Conservation (phyloP, 2,329 filamentous ascomycete genomes). For the Thelonectria rubi region DNA sequence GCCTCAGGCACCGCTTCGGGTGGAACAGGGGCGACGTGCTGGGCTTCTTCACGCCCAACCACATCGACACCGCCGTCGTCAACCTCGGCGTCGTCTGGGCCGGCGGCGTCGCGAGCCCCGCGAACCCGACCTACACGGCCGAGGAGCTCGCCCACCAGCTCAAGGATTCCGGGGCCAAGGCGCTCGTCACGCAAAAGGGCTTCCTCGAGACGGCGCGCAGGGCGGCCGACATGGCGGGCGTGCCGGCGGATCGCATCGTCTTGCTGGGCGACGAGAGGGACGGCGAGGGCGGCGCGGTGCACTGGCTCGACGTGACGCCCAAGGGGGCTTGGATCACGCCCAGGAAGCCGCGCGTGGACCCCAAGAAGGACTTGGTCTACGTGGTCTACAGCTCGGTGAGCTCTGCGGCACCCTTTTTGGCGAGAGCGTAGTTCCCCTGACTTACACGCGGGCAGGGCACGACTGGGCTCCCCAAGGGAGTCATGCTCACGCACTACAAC, state of each 20-base stretch:
- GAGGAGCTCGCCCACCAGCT: slow-evolving; percentile 88
- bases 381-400: slow-evolving; percentile 79
- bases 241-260: slow-evolving; percentile 77
- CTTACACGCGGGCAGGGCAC: slow-evolving; percentile 66
- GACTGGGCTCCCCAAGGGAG: slow-evolving; percentile 90
- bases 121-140: slow-evolving; percentile 86
- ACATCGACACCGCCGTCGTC: slow-evolving; percentile 80
- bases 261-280: slow-evolving; percentile 77
- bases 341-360: slow-evolving; percentile 66
- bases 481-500: slow-evolving; percentile 85
- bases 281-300: slow-evolving; percentile 66
- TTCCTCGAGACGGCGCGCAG: slow-evolving; percentile 71
- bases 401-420: neutral
- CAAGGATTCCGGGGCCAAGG: slow-evolving; percentile 78
- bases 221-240: slow-evolving; percentile 75
- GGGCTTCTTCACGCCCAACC: slow-evolving; percentile 84
- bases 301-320: slow-evolving; percentile 75
- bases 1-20: slow-evolving; percentile 75
- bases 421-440: neutral
- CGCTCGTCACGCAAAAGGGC: slow-evolving; percentile 75
- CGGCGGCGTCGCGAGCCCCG: slow-evolving; percentile 82
- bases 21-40: slow-evolving; percentile 89
- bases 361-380: slow-evolving; percentile 80
- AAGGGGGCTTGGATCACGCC: slow-evolving; percentile 64
- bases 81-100: slow-evolving; percentile 86